Evolutionary conservation across 768 basidiomycete genomes (phyloP).

Genomic region (Kwoniella pini): DNA sequence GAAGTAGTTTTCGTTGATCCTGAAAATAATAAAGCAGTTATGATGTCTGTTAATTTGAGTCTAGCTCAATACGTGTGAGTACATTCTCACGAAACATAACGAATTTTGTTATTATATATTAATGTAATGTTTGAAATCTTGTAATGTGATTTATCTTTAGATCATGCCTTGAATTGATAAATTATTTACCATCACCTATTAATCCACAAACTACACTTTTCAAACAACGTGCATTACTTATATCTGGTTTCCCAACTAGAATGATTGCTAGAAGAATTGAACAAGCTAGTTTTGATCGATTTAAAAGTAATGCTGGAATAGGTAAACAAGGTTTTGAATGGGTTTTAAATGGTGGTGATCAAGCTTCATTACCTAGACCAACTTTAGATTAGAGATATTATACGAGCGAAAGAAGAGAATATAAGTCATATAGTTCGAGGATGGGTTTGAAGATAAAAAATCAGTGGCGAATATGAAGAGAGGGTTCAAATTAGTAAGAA

Average conservation of each 20-base stretch:
- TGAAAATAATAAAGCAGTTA: constrained; percentile 71
- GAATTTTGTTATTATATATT: constrained; percentile 1
- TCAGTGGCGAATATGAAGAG: too few relatives aligned
- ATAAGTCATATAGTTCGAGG: too few relatives aligned
- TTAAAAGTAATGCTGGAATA: constrained; percentile 85
- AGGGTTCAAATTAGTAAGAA: too few relatives aligned
- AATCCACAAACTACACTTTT: constrained; percentile 63
- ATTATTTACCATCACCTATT: constrained; percentile 64
- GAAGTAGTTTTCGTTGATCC: constrained; percentile 95
- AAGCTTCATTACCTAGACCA: constrained; percentile 12
- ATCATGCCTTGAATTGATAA: constrained; percentile 73
- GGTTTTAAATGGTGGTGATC: constrained; percentile 60
- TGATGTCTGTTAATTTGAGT: constrained; percentile 89
- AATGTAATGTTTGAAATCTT: not conserved
- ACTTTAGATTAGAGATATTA: not conserved
- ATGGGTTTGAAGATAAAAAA: too few relatives aligned
- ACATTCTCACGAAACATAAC: not conserved
- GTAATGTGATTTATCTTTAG: constrained; percentile 16
- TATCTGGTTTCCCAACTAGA: constrained; percentile 40
- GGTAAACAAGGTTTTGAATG: constrained; percentile 89
- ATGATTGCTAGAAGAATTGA: constrained; percentile 77
- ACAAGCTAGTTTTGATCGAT: constrained; percentile 80
- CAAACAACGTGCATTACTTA: constrained; percentile 83
- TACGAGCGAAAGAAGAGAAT: too few relatives aligned
- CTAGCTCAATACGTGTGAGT: constrained; percentile 93